These are phyloP conservation scores for Ophiostoma novo-ulmi DNA, from an alignment of 2,329 filamentous ascomycete species.

Conservation along the genomic window DNA sequence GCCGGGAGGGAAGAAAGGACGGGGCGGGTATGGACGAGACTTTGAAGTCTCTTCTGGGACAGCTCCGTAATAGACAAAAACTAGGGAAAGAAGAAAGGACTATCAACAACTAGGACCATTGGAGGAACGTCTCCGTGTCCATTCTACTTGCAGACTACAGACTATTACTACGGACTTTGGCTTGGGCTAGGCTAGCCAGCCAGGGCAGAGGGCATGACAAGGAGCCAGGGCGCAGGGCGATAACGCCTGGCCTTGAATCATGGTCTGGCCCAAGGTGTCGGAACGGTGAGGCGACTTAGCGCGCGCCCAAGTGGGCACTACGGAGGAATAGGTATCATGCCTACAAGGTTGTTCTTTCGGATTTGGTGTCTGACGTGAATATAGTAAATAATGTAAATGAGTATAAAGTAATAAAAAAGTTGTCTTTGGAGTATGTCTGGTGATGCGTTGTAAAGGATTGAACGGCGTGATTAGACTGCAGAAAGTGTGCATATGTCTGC, in stretches of 20 bases:
- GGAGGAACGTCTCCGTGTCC: background rate
- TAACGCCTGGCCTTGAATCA: background rate
- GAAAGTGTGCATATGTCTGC: background rate
- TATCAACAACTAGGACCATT: background rate
- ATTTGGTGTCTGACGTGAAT: too few relatives aligned
- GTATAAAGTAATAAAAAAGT: background rate
- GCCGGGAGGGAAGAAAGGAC: background rate
- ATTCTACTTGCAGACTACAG: background rate
- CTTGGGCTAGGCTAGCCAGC: background rate
- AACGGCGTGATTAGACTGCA: background rate
- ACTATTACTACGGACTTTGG: too few relatives aligned
- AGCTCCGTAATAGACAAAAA: too few relatives aligned
- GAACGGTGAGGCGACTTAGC: background rate
- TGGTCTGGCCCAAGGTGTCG: slow-evolving; percentile 3
- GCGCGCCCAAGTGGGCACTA: background rate
- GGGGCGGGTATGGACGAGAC: background rate
- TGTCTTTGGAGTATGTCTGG: background rate
- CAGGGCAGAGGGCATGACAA: background rate
- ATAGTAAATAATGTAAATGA: too few relatives aligned
- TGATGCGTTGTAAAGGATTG: background rate
- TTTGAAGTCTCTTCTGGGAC: background rate
- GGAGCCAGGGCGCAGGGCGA: background rate
- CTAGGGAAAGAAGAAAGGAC: too few relatives aligned
- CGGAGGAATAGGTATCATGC: too few relatives aligned
- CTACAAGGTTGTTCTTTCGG: too few relatives aligned